Evolutionary conservation across 805 yeast genomes (phyloP), one percentile per base, ranked within the genome.

Genomic region (Pichia ethanolica): DNA sequence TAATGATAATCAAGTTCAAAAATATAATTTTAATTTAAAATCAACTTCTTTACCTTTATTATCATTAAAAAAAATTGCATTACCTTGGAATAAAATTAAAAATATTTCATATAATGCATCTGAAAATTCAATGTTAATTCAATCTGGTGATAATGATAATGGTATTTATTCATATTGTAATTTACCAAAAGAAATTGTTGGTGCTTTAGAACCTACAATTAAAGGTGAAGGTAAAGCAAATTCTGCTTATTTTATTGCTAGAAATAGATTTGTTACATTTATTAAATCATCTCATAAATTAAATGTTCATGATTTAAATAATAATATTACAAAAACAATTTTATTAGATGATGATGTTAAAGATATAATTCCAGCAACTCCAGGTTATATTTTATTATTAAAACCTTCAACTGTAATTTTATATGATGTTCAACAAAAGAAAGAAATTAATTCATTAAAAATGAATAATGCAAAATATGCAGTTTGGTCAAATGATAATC

Each of bases 341-440:
- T 83, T 82, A 59, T 66, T 86, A 54, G 90, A 84, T 52, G 56
- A 69, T 14, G 70, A 81, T 30, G 82, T 88, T 39, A 79, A 71
- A 56, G 95, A 87, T 63, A 81, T 93, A 48, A 78, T 84, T 38
- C 70, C 74, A 53, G 93, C 89, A 37, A 87, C 86, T 42, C 87
- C 96, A 33, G 97, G 98, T 46, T 75, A 85, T 51, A 79, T 93
- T 12, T 73, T 93, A 55, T 71, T 93, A 51, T 73, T 91, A 58
- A 87, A 88, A 58, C 66, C 79, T 42, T 78, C 80, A 59, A 72
- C 83, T 13, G 96, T 93, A 40, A 80, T 84, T 46, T 79, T 86
- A 56, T 89, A 80, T 65, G 99, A 95, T 67, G 93, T 90, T 47
- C 98, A 90, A 68, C 98, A 93, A 72, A 82, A 86, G 70, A 86